Conservation (phyloP, 257 asterid genomes). For the Solanum peruvianum region DNA sequence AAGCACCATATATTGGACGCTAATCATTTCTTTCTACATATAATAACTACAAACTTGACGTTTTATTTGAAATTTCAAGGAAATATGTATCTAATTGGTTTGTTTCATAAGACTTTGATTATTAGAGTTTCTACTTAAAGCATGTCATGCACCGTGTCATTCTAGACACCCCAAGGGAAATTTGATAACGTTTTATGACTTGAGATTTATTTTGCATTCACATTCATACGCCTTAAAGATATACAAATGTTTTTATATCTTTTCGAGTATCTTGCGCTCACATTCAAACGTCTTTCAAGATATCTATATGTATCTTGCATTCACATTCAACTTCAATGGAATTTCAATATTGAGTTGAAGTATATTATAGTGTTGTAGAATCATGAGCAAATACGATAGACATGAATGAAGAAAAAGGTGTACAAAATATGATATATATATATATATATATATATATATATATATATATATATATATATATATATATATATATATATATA, state of each 20-base stretch:
- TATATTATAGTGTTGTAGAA: neutral
- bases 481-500: too few relatives aligned
- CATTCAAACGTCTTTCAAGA: neutral
- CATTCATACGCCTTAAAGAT: too few relatives aligned
- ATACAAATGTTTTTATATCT: too few relatives aligned
- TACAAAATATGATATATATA: neutral
- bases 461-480: too few relatives aligned
- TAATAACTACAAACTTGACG: neutral
- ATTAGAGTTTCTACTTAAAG: neutral
- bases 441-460: too few relatives aligned
- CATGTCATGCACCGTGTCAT: neutral
- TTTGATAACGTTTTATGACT: neutral
- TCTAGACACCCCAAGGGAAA: neutral
- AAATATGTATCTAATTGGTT: neutral
- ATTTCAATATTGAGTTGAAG: neutral
- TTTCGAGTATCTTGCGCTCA: neutral
- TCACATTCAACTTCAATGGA: neutral
- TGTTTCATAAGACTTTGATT: neutral
- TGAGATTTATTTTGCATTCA: neutral
- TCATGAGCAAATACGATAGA: too few relatives aligned
- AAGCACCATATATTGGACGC: neutral
- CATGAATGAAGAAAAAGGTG: neutral
- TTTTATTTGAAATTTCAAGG: neutral
- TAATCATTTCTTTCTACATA: neutral
- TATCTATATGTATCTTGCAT: neutral